A percentile compares a stretch with the other conserved stretches of the same genome.
Conservation (phyloP, 306 rosid genomes). For the Vigna radiata region DNA sequence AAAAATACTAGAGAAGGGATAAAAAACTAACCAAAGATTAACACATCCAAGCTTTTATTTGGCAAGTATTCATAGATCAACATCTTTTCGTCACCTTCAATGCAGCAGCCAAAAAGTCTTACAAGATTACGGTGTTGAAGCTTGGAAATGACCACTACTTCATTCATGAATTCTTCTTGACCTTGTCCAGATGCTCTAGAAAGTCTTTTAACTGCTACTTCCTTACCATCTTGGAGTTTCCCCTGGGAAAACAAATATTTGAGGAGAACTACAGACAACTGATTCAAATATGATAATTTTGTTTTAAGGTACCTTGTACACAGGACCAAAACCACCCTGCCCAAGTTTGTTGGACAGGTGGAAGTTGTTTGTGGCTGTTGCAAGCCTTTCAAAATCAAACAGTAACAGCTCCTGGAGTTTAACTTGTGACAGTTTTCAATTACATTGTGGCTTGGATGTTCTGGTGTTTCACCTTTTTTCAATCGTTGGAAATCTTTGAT, state of each 20-base stretch:
- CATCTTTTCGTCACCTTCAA: constrained; percentile 48
- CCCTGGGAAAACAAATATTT: constrained; percentile 30
- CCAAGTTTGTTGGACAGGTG: constrained; percentile 45
- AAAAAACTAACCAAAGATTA: constrained; percentile 46
- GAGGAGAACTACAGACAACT: background rate
- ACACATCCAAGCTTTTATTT: constrained; percentile 45
- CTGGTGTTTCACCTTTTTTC: background rate
- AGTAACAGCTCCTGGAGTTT: constrained; percentile 33
- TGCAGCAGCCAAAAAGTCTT: constrained; percentile 43
- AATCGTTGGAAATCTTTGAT: background rate
- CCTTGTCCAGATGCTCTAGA: constrained; percentile 50
- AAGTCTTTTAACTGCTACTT: constrained; percentile 50
- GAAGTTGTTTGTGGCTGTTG: constrained; percentile 53
- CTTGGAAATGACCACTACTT: constrained; percentile 45
- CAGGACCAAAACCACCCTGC: constrained; percentile 46
- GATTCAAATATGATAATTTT: background rate
- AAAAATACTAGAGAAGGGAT: background rate
- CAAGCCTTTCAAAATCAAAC: constrained; percentile 34
- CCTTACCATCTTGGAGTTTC: constrained; percentile 31
- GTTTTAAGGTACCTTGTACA: constrained; percentile 39
- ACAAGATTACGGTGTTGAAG: constrained; percentile 55
- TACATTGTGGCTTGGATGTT: background rate
- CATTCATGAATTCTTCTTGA: constrained; percentile 47
- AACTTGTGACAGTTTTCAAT: constrained; percentile 32
- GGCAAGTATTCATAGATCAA: constrained; percentile 48